These are phyloP conservation scores for Exophiala xenobiotica DNA, from an alignment of 2,329 filamentous ascomycete genomes.

Conservation along the genomic window DNA sequence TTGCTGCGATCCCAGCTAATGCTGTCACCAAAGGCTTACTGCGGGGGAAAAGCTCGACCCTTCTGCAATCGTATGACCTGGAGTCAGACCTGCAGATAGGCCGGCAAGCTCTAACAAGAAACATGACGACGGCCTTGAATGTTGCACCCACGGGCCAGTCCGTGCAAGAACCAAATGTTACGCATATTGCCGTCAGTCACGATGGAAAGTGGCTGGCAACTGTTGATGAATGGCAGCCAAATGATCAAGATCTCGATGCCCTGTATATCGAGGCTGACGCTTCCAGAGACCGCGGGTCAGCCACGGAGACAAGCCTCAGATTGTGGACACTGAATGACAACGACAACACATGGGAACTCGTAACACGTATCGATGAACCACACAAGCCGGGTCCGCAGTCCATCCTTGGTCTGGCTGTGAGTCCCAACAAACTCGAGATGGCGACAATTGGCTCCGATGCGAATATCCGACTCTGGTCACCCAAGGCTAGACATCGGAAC, in stretches of 20 bases:
- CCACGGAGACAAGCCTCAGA: conserved; percentile 74
- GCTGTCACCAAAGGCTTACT: conserved; percentile 12
- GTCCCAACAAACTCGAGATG: conserved; percentile 69
- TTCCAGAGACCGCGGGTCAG: conserved; percentile 8
- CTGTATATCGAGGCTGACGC: conserved; percentile 40
- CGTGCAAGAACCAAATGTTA: conserved; percentile 75
- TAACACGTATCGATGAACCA: conserved; percentile 79
- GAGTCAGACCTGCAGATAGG: conserved; percentile 71
- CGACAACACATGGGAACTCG: conserved; percentile 64
- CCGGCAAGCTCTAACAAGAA: conserved; percentile 86
- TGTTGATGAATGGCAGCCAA: conserved; percentile 85
- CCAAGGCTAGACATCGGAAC: conserved; percentile 66
- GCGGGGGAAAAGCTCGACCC: conserved; percentile 33
- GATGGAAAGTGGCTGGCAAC: conserved; percentile 90
- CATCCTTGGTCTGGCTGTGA: conserved; percentile 71
- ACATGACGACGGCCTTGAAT: conserved; percentile 80
- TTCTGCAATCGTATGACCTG: conserved; percentile 84
- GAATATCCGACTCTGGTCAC: conserved; percentile 76
- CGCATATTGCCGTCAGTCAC: conserved; percentile 69
- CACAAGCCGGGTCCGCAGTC: conserved; percentile 61
- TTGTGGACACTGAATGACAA: conserved; percentile 73
- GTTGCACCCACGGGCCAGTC: conserved; percentile 68
- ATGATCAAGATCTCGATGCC: conserved; percentile 64
- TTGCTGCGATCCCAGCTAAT: conserved; percentile 64
- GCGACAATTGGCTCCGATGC: conserved; percentile 83